Evolutionary conservation across 306 rosid species (phyloP), one percentile per base, ranked within the genome.

Genomic region (Cajanus cajan): DNA sequence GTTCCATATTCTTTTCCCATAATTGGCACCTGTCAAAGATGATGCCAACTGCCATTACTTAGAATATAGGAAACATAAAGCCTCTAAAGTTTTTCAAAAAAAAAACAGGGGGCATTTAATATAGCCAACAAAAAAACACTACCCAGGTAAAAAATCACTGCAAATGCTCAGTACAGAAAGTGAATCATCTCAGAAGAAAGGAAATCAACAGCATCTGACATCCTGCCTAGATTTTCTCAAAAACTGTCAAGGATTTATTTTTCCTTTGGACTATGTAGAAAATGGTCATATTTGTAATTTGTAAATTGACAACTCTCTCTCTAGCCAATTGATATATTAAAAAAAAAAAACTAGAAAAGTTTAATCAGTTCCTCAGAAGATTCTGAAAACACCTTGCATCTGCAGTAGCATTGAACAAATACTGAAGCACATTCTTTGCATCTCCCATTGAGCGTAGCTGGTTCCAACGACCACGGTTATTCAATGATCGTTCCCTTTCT

Each of bases 371-470:
- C 68, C 63, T 43, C 71, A 59, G 24, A 52, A 51, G 82, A 69
- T 74, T 86, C 62, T 34, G 8, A 76, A 68, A 74, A 71, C 71
- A 92, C 97, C 97, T 92, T 78, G 94, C 81, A 74, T 90, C 94
- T 19, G 84, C 94, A 12, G 89, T 77, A 9, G 82, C 83, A 67
- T 86, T 83, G 79, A 92, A 90, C 87, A 90, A 77, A 85, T 81
- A 73, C 71, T 87, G 97, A 68, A 92, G 90, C 80, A 88, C 83
- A 71, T 75, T 84, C 87, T 92, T 92, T 57, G 94, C 92, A 45
- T 92, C 97, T 77, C 97, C 90, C 87, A 90, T 83, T 72, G 93
- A 82, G 80, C 97, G 97, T 63, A 90, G 74, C 81, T 90, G 94
- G 80, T 81, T 92, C 97, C 93, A 92, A 65, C 91, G 94, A 18